Percentiles rank a stretch among this genome's conserved stretches.
These are phyloP conservation scores for Crithidia sp. DNA, from an alignment of 208 protist species.

Conservation along the genomic window DNA sequence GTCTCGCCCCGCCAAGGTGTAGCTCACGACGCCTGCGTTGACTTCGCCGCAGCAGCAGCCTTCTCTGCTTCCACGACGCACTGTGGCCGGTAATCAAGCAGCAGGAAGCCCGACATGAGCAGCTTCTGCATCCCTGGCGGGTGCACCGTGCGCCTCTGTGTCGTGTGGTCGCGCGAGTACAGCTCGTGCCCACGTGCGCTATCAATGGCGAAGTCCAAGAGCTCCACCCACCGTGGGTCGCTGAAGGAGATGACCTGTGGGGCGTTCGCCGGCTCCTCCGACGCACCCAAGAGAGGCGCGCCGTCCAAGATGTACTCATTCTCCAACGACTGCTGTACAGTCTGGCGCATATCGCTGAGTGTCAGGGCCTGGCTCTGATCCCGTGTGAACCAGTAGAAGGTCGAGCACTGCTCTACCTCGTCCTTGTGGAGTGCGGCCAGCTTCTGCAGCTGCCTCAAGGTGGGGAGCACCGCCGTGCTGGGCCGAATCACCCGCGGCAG, in stretches of 20 bases:
- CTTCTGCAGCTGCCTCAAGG: conserved; percentile 18
- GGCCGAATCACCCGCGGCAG: neutral
- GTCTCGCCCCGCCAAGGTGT: too few relatives aligned
- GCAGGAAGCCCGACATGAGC: conserved; percentile 44
- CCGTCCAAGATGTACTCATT: neutral
- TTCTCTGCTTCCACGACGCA: neutral
- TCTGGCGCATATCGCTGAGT: neutral
- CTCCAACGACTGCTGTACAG: too few relatives aligned
- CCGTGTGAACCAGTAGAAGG: conserved; percentile 28
- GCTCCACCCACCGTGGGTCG: conserved; percentile 60
- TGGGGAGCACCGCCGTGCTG: neutral
- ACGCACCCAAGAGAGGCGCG: neutral
- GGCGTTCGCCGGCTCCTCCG: neutral
- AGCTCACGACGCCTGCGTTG: too few relatives aligned
- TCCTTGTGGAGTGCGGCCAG: conserved; percentile 12
- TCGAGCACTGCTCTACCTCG: conserved; percentile 19
- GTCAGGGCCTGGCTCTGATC: conserved; percentile 4
- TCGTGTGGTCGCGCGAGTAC: conserved; percentile 37
- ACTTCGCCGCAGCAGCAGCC: neutral
- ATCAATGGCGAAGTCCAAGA: conserved; percentile 55
- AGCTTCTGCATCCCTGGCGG: conserved; percentile 36
- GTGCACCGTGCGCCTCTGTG: conserved; percentile 30
- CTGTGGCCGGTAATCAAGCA: conserved; percentile 49
- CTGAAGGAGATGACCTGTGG: conserved; percentile 30
- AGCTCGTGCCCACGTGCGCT: conserved; percentile 22